Percentiles rank a stretch among this genome's conserved stretches.
These are phyloP conservation scores for Irpex rosettiformis DNA, from an alignment of 1,284 basidiomycete genomes.

Conservation along the genomic window DNA sequence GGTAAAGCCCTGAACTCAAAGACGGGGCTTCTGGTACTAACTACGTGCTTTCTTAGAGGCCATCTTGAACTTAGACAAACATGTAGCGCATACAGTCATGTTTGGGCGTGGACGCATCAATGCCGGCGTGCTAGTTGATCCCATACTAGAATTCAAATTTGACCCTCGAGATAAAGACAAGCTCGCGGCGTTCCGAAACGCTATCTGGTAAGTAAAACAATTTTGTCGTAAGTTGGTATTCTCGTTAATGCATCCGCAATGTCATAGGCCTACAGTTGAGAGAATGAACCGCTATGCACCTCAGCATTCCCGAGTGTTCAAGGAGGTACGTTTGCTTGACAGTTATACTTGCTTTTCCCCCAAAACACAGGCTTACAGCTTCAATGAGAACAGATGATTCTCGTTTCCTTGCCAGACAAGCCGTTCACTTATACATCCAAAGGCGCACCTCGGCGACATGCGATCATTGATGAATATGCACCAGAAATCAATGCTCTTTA, in stretches of 20 bases:
- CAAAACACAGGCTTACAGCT: not conserved
- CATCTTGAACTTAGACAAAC: slow-evolving; percentile 34
- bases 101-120: slow-evolving; percentile 42
- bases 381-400: slow-evolving; percentile 31
- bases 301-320: slow-evolving; percentile 40
- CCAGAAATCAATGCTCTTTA: slow-evolving; percentile 35
- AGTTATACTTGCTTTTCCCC: not conserved
- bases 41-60: slow-evolving; percentile 28
- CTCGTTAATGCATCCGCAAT: slow-evolving; percentile 16
- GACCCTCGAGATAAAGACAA: slow-evolving; percentile 28
- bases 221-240: not conserved
- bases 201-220: not conserved
- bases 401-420: slow-evolving; percentile 29
- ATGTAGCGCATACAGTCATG: slow-evolving; percentile 31
- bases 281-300: slow-evolving; percentile 37
- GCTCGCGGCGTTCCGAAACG: slow-evolving; percentile 22
- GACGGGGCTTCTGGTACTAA: no score
- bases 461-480: slow-evolving; percentile 33
- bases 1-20: no score
- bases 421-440: slow-evolving; percentile 37
- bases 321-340: slow-evolving; percentile 19
- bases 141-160: slow-evolving; percentile 26
- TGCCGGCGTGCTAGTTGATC: slow-evolving; percentile 40
- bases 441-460: slow-evolving; percentile 28
- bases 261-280: slow-evolving; percentile 31